Percentiles rank a stretch among this genome's conserved stretches.
These are phyloP conservation scores for Pichia sp. DNA, from an alignment of 1,139 yeast genomes.

Conservation along the genomic window DNA sequence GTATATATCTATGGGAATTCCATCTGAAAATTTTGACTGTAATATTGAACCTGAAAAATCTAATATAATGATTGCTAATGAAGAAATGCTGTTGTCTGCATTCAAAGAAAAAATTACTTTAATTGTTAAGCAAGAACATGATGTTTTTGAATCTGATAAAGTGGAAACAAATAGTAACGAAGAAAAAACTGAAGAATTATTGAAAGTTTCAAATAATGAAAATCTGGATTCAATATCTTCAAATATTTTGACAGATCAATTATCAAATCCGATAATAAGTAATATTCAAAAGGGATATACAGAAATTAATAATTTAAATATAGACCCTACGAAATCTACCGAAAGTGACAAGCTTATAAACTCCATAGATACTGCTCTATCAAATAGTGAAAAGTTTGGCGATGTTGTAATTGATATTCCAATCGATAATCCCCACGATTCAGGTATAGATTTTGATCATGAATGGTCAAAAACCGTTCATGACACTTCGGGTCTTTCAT, in stretches of 20 bases:
- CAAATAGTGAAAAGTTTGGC: no score
- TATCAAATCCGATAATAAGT: no score
- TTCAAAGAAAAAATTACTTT: background rate
- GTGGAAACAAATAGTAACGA: background rate
- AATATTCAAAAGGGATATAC: no score
- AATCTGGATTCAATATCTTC: no score
- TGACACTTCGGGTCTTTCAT: constrained; percentile 8
- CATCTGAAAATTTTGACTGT: constrained; percentile 30
- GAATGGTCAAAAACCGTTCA: constrained; percentile 23
- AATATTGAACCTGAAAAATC: constrained; percentile 43
- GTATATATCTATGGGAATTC: constrained; percentile 26
- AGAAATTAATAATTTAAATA: no score
- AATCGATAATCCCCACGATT: no score
- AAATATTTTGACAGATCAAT: no score
- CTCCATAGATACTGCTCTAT: no score
- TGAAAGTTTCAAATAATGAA: no score
- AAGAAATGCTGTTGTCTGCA: constrained; percentile 8
- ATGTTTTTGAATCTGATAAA: background rate
- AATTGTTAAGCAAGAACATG: background rate
- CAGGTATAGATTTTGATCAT: constrained; percentile 1
- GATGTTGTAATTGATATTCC: background rate
- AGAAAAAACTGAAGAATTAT: background rate
- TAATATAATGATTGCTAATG: constrained; percentile 32
- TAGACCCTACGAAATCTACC: no score
- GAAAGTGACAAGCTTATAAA: no score